These are phyloP conservation scores for Clonostachys solani DNA, from an alignment of 2,329 filamentous ascomycete genomes.

Conservation along the genomic window DNA sequence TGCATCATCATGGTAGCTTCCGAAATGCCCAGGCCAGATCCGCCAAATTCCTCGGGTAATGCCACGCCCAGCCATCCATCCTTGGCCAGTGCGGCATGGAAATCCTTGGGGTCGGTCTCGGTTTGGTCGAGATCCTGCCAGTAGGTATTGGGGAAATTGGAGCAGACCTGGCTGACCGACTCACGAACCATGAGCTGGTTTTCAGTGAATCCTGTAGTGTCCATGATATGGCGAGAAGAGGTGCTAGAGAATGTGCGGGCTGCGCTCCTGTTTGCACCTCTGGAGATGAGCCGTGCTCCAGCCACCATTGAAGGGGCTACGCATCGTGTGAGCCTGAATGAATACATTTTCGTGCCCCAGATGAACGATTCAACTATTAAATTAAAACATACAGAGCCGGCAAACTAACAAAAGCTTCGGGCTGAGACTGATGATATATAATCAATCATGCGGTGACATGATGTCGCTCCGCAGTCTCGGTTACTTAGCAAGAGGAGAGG, in stretches of 20 bases:
- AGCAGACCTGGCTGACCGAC: conserved; percentile 63
- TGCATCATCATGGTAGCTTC: conserved; percentile 89
- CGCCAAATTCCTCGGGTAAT: conserved; percentile 69
- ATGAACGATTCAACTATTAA: no score
- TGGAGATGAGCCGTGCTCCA: no score
- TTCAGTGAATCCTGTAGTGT: conserved; percentile 66
- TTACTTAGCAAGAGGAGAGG: no score
- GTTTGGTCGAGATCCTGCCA: conserved; percentile 72
- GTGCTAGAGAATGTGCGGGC: conserved; percentile 27
- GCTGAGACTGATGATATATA: no score
- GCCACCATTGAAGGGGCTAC: no score
- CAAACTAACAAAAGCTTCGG: no score
- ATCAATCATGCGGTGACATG: no score
- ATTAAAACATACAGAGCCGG: no score
- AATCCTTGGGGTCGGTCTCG: conserved; percentile 67
- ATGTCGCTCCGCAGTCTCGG: no score
- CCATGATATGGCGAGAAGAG: conserved; percentile 51
- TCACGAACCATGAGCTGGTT: conserved; percentile 70
- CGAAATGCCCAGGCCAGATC: conserved; percentile 71
- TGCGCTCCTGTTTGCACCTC: not conserved
- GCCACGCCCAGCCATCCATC: conserved; percentile 82
- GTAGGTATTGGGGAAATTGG: conserved; percentile 68
- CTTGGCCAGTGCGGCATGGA: conserved; percentile 69
- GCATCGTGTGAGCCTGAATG: no score
- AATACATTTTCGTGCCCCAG: no score